Conservation (phyloP, 352 stramenopile genomes). For the Achlya hypogyna region DNA sequence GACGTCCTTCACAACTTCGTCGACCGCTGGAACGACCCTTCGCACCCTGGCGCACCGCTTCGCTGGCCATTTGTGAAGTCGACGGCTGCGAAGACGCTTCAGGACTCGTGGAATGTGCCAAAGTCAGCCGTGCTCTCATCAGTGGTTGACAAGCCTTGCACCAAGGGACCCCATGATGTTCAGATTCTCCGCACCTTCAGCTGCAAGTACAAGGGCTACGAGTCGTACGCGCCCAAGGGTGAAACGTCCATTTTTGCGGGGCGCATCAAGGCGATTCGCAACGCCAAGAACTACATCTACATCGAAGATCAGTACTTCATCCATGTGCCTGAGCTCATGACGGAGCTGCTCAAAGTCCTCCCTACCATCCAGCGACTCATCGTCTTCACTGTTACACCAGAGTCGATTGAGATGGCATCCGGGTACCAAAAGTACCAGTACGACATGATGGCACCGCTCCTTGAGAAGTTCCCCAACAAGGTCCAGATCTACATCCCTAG, state of each 20-base stretch:
- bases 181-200: constrained; percentile 55
- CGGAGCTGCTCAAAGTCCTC: constrained; percentile 37
- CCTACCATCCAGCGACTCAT: constrained; percentile 38
- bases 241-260: constrained; percentile 39
- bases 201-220: constrained; percentile 37
- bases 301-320: constrained; percentile 66
- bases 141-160: background rate
- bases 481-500: constrained; percentile 41
- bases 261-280: constrained; percentile 41
- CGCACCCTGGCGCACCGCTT: background rate
- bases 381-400: constrained; percentile 30
- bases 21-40: constrained; percentile 33
- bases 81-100: background rate
- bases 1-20: constrained; percentile 49
- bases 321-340: constrained; percentile 33
- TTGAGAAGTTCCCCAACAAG: constrained; percentile 37
- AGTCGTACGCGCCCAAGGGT: constrained; percentile 36
- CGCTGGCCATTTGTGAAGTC: constrained; percentile 1
- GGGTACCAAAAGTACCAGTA: constrained; percentile 48
- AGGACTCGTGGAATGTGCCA: constrained; percentile 1
- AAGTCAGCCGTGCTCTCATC: background rate
- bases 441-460: constrained; percentile 40
- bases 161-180: constrained; percentile 23
- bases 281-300: constrained; percentile 55
- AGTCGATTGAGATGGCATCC: constrained; percentile 21